Conservation (phyloP, 129 eudicot genomes). For the Chrysanthemum seticuspe region DNA sequence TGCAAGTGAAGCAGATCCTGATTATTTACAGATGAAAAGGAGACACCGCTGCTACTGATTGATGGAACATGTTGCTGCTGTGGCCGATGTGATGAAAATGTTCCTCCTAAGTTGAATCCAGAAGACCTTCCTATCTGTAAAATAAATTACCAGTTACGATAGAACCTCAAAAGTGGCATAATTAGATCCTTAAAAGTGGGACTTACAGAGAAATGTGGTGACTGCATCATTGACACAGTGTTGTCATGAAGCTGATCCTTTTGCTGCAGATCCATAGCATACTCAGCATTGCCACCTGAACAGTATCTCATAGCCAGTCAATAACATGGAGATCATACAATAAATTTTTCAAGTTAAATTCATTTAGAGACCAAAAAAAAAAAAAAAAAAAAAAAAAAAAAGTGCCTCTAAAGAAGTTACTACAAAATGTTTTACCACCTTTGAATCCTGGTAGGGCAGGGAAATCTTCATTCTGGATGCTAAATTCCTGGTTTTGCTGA, state of each 20-base stretch:
- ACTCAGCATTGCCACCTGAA: slow-evolving; percentile 88
- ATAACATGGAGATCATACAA: neutral
- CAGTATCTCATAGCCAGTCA: slow-evolving; percentile 16
- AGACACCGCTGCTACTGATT: slow-evolving; percentile 28
- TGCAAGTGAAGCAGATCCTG: slow-evolving; percentile 77
- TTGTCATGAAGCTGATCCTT: slow-evolving; percentile 85
- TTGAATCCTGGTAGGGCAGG: slow-evolving; percentile 94
- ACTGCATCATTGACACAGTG: slow-evolving; percentile 73
- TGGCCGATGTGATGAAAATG: slow-evolving; percentile 75
- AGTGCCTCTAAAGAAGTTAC: too few species aligned
- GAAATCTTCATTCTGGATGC: slow-evolving; percentile 98
- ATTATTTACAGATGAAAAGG: slow-evolving; percentile 28
- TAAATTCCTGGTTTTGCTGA: slow-evolving; percentile 95
- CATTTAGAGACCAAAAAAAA: too few species aligned
- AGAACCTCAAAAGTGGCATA: neutral
- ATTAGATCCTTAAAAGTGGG: neutral
- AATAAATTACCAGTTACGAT: neutral
- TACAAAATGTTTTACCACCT: slow-evolving; percentile 43
- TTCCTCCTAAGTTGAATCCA: slow-evolving; percentile 73
- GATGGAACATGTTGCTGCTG: slow-evolving; percentile 53
- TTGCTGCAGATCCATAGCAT: slow-evolving; percentile 83
- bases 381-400: neutral
- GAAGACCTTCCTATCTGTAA: slow-evolving; percentile 78
- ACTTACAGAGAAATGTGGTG: slow-evolving; percentile 87
- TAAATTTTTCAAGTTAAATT: too few species aligned